Percentiles rank a stretch among this genome's conserved stretches.
These are phyloP conservation scores for Mycena indigotica DNA, from an alignment of 768 basidiomycete genomes.

Conservation along the genomic window DNA sequence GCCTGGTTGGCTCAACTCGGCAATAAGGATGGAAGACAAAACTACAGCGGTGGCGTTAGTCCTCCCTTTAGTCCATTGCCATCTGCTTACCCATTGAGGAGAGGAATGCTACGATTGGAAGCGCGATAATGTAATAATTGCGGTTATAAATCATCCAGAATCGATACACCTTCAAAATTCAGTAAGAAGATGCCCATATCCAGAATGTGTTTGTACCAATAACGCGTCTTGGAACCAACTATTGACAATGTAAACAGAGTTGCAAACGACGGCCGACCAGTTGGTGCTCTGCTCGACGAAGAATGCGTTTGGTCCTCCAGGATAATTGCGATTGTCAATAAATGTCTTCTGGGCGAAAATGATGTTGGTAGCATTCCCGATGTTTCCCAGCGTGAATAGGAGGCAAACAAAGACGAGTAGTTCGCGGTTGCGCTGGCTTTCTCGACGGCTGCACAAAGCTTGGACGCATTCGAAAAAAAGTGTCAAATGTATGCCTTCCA, in stretches of 20 bases:
- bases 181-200: too few relatives aligned
- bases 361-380: constrained; percentile 13
- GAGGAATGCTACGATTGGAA: constrained; percentile 1
- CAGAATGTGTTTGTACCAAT: too few relatives aligned
- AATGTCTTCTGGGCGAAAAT: constrained; percentile 11
- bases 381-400: constrained; percentile 10
- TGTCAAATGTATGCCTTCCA: neutral
- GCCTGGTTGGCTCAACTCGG: constrained; percentile 2
- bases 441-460: neutral
- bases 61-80: neutral
- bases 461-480: neutral
- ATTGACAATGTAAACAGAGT: constrained; percentile 13
- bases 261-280: constrained; percentile 7
- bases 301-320: constrained; percentile 14
- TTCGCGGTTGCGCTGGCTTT: neutral
- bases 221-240: constrained; percentile 8
- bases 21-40: constrained; percentile 4
- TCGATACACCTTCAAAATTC: neutral
- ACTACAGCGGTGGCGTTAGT: neutral
- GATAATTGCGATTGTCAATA: constrained; percentile 17
- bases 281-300: constrained; percentile 14
- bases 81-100: neutral
- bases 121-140: neutral
- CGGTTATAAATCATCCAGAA: constrained; percentile 4
- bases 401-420: constrained; percentile 7